Evolutionary conservation across 352 stramenopile species (phyloP).

Genomic region (Globisporangium acanthophoron): DNA sequence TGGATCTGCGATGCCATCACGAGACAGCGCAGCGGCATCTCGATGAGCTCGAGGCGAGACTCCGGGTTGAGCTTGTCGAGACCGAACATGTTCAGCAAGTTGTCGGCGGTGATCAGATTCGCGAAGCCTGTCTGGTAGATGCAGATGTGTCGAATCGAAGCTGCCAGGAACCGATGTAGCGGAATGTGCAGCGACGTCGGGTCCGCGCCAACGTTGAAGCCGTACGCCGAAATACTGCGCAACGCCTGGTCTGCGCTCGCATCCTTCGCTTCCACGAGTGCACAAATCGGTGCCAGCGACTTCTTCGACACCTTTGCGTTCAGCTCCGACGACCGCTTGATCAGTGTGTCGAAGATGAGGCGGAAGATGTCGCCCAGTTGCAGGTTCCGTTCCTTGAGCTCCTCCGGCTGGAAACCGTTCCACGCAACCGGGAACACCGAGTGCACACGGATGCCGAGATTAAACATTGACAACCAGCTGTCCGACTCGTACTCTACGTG

Average conservation of each 20-base stretch:
- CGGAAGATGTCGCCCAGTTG: slow-evolving; percentile 43
- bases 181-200: slow-evolving; percentile 76
- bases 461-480: slow-evolving; percentile 87
- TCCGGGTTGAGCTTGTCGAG: slow-evolving; percentile 41
- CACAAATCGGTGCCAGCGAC: slow-evolving; percentile 26
- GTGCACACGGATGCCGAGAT: slow-evolving; percentile 82
- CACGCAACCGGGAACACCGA: slow-evolving; percentile 78
- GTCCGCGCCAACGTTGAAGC: slow-evolving; percentile 57
- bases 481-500: slow-evolving; percentile 88
- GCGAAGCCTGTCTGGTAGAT: slow-evolving; percentile 51
- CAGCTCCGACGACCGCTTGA: slow-evolving; percentile 37
- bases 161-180: slow-evolving; percentile 74
- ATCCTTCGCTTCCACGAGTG: slow-evolving; percentile 21
- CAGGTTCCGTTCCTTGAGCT: slow-evolving; percentile 24
- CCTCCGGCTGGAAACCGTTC: slow-evolving; percentile 50
- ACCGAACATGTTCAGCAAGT: slow-evolving; percentile 48
- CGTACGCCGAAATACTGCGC: slow-evolving; percentile 31
- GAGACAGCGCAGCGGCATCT: slow-evolving; percentile 74
- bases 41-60: slow-evolving; percentile 57
- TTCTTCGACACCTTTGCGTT: slow-evolving; percentile 59
- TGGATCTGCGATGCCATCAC: slow-evolving; percentile 88
- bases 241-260: slow-evolving; percentile 1
- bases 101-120: slow-evolving; percentile 36
- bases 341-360: slow-evolving; percentile 31
- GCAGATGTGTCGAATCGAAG: slow-evolving; percentile 63